A percentile compares a stretch with the other conserved stretches of the same genome.
Evolutionary conservation across 768 basidiomycete species (phyloP).

Genomic region (Suillus variegatus): DNA sequence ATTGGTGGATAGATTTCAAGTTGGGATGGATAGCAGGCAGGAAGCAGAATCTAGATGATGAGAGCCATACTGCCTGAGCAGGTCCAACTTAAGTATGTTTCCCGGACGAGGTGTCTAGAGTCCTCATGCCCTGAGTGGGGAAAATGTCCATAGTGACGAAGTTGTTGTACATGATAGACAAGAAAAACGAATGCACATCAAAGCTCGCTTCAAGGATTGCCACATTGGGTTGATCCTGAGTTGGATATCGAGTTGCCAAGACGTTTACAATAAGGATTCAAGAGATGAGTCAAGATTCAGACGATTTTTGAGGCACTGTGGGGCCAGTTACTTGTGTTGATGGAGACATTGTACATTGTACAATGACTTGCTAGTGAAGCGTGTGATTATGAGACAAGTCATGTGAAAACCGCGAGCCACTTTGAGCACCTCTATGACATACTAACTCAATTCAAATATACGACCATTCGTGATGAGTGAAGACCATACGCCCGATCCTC

Average conservation of each 20-base stretch:
- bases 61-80: background rate
- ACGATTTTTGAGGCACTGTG: background rate
- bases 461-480: too few relatives aligned
- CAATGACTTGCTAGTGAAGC: background rate
- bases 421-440: too few relatives aligned
- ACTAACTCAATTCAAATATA: too few relatives aligned
- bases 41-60: background rate
- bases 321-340: background rate
- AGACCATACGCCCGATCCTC: too few relatives aligned
- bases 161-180: background rate
- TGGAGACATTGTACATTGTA: background rate
- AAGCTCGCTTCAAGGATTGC: background rate
- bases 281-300: background rate
- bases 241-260: conserved; percentile 2
- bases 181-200: background rate
- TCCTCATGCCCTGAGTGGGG: background rate
- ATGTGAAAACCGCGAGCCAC: too few relatives aligned
- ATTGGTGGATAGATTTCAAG: background rate
- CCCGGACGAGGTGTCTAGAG: background rate
- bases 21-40: background rate
- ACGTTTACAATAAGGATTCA: background rate
- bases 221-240: background rate
- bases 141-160: background rate
- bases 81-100: conserved; percentile 3
- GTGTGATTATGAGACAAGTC: too few relatives aligned